These are phyloP conservation scores for Cladophialophora psammophila DNA, from an alignment of 2,329 filamentous ascomycete species.

Conservation along the genomic window DNA sequence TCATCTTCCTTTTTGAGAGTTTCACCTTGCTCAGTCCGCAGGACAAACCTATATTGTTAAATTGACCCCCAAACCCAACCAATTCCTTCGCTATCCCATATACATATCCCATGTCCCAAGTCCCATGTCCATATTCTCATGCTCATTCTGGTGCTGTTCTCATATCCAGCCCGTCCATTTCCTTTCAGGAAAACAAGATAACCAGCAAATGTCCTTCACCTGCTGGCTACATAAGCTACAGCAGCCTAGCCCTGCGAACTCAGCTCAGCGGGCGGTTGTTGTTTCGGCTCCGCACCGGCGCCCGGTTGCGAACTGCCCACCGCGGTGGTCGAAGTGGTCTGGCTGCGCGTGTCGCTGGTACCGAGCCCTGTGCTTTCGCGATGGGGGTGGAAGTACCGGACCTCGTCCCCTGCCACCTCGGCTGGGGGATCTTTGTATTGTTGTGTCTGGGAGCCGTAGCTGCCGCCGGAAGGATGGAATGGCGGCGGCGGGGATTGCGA, in stretches of 20 bases:
- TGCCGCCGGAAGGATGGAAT: conserved; percentile 14
- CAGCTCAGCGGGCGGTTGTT: conserved; percentile 7
- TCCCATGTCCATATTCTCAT: too few species aligned
- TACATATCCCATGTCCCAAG: too few species aligned
- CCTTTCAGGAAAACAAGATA: too few species aligned
- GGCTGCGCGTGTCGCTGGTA: conserved; percentile 19
- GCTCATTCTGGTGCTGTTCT: too few species aligned
- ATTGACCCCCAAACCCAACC: too few species aligned
- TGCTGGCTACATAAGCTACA: too few species aligned
- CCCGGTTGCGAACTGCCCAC: conserved; percentile 3
- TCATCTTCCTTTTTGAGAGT: too few species aligned
- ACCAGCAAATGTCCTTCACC: too few species aligned
- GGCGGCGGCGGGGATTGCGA: conserved; percentile 16
- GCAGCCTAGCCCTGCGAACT: conserved; percentile 4
- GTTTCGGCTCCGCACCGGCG: conserved; percentile 5
- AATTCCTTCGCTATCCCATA: too few species aligned
- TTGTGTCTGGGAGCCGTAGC: neutral
- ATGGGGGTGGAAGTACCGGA: neutral
- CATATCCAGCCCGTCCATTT: too few species aligned
- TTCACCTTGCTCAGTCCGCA: too few species aligned
- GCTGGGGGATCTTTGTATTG: conserved; percentile 13
- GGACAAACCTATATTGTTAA: too few species aligned
- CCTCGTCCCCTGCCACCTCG: conserved; percentile 12
- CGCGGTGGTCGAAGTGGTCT: conserved; percentile 16
- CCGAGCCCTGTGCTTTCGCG: conserved; percentile 6